phyloP scores from a whole-genome alignment of 1,139 yeast species.

The Torulaspora pretoriensis region DNA sequence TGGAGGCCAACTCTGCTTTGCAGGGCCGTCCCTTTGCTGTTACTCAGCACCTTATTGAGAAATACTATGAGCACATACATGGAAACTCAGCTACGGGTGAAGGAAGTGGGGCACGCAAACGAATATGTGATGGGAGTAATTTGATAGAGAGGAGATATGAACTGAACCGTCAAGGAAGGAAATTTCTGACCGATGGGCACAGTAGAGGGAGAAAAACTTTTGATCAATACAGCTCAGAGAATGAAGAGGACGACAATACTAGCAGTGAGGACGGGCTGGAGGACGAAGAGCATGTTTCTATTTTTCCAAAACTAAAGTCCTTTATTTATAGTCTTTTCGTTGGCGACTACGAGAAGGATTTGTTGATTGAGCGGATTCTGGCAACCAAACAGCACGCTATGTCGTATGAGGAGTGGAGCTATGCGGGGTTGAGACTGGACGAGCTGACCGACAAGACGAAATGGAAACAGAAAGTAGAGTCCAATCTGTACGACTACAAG shows the following conservation, averaged over 20 bases:
- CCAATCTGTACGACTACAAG: slow-evolving; percentile 67
- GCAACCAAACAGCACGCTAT: slow-evolving; percentile 55
- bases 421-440: slow-evolving; percentile 61
- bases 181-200: slow-evolving; percentile 1
- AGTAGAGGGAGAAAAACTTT: not conserved
- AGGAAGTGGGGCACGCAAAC: slow-evolving; percentile 2
- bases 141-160: slow-evolving; percentile 5
- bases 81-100: slow-evolving; percentile 5
- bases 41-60: slow-evolving; percentile 22
- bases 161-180: slow-evolving; percentile 5
- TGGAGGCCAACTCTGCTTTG: slow-evolving; percentile 10
- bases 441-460: slow-evolving; percentile 49
- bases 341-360: slow-evolving; percentile 29
- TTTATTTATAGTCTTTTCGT: slow-evolving; percentile 20
- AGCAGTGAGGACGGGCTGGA: slow-evolving; percentile 8
- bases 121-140: slow-evolving; percentile 5
- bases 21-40: slow-evolving; percentile 16
- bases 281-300: slow-evolving; percentile 10
- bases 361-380: slow-evolving; percentile 38
- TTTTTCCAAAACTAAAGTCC: slow-evolving; percentile 17
- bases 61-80: slow-evolving; percentile 18
- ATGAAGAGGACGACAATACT: slow-evolving; percentile 6
- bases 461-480: slow-evolving; percentile 66
- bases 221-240: not conserved
- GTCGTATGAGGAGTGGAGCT: slow-evolving; percentile 69